A percentile compares a stretch with the other conserved stretches of the same genome.
These are phyloP conservation scores for Chenopodium suecicum DNA, from an alignment of 148 eudicot genomes.

Conservation along the genomic window DNA sequence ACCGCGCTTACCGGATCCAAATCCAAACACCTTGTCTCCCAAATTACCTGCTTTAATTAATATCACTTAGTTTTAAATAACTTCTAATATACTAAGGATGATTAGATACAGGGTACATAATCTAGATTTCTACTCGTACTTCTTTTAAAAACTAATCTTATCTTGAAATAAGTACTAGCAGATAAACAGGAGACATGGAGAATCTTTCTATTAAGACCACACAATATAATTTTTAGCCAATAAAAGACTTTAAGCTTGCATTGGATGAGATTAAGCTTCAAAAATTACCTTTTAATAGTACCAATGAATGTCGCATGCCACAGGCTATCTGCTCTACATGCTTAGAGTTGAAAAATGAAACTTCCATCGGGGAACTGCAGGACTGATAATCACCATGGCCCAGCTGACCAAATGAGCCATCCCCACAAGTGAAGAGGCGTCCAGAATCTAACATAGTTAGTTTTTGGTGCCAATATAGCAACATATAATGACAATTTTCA, in stretches of 20 bases:
- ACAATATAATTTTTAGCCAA: not conserved
- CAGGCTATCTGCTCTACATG: constrained; percentile 74
- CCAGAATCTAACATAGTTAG: constrained; percentile 58
- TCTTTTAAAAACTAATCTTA: not conserved
- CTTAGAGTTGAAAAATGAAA: constrained; percentile 52
- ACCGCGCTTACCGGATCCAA: constrained; percentile 89
- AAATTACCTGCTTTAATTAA: constrained; percentile 29
- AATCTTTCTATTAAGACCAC: not conserved
- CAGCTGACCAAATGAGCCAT: constrained; percentile 97
- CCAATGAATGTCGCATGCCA: constrained; percentile 94
- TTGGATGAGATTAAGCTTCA: not conserved
- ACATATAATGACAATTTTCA: not conserved
- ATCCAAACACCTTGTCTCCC: constrained; percentile 60
- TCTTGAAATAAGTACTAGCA: not conserved
- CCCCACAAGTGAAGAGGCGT: constrained; percentile 83
- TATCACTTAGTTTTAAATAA: not conserved
- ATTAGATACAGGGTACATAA: not conserved
- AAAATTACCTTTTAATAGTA: constrained; percentile 59
- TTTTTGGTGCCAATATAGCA: constrained; percentile 1
- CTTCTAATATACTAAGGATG: not conserved
- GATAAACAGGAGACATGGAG: not conserved
- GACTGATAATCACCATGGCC: constrained; percentile 79
- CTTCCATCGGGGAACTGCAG: constrained; percentile 42
- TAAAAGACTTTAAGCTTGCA: not conserved
- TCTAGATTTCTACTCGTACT: not conserved